Evolutionary conservation across 2,329 filamentous ascomycete species (phyloP).

Genomic region (Alternaria sp.): DNA sequence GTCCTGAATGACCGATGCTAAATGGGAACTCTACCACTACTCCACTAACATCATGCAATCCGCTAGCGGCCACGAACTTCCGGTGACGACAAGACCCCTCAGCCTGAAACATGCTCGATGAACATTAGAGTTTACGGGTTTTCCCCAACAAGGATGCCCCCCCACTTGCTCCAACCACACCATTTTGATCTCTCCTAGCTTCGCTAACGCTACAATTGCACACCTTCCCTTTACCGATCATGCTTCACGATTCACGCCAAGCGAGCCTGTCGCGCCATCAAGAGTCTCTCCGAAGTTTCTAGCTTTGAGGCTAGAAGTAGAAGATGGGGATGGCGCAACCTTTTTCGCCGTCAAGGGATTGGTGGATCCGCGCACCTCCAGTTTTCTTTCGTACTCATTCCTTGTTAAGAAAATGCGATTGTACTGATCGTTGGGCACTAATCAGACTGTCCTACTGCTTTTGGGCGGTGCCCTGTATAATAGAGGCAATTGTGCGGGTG

Average conservation of each 20-base stretch:
- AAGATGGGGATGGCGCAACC: constrained; percentile 5
- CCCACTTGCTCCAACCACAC: constrained; percentile 13
- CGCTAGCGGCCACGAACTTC: constrained; percentile 7
- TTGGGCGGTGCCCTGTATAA: constrained; percentile 1
- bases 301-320: constrained; percentile 26
- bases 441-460: background rate
- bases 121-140: constrained; percentile 37
- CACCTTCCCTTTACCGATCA: constrained; percentile 22
- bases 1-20: constrained; percentile 4
- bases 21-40: constrained; percentile 6
- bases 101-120: constrained; percentile 33
- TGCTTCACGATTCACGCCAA: constrained; percentile 16
- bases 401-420: background rate
- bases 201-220: constrained; percentile 15
- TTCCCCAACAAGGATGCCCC: constrained; percentile 11
- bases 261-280: constrained; percentile 25
- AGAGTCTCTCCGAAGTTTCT: constrained; percentile 26
- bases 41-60: constrained; percentile 6
- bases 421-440: background rate
- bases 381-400: constrained; percentile 7
- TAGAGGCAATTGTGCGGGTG: constrained; percentile 15
- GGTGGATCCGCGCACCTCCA: constrained; percentile 2
- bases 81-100: constrained; percentile 16
- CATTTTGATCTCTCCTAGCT: constrained; percentile 11
- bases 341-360: background rate